phyloP scores from a whole-genome alignment of 139 green algal genomes.

The Asterochloris erici region DNA sequence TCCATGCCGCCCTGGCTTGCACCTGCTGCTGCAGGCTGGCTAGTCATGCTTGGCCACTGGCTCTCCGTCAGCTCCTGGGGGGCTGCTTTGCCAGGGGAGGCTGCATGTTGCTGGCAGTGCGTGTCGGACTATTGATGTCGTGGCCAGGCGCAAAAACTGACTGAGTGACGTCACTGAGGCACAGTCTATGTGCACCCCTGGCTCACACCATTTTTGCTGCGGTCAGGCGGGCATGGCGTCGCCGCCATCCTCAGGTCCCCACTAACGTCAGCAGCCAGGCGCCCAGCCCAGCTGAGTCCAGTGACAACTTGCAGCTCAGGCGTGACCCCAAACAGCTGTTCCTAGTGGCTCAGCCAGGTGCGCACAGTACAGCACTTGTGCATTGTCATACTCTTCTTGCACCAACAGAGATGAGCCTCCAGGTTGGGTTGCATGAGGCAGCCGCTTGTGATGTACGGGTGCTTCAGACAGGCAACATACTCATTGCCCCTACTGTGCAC shows the following conservation, averaged over 20 bases:
- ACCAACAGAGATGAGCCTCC: background rate
- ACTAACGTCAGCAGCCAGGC: background rate
- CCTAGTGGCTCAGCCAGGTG: conserved; percentile 19
- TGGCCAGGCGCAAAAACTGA: background rate
- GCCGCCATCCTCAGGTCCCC: background rate
- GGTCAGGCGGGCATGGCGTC: background rate
- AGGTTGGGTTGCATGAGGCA: background rate
- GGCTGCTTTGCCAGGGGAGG: too few species aligned
- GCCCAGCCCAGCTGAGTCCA: background rate
- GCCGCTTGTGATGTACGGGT: background rate
- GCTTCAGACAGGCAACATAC: background rate
- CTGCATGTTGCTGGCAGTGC: too few species aligned
- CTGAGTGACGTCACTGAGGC: background rate
- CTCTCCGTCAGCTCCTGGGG: too few species aligned
- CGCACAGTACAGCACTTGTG: background rate
- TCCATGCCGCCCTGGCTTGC: too few species aligned
- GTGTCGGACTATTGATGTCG: background rate
- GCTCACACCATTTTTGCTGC: background rate
- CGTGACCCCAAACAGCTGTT: conserved; percentile 15
- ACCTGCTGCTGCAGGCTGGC: too few species aligned
- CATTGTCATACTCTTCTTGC: background rate
- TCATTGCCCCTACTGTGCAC: background rate
- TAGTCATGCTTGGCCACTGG: too few species aligned
- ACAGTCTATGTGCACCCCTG: background rate
- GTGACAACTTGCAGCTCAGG: background rate